Evolutionary conservation across 352 stramenopile species (phyloP).

Genomic region (Phytophthora colocasiae): DNA sequence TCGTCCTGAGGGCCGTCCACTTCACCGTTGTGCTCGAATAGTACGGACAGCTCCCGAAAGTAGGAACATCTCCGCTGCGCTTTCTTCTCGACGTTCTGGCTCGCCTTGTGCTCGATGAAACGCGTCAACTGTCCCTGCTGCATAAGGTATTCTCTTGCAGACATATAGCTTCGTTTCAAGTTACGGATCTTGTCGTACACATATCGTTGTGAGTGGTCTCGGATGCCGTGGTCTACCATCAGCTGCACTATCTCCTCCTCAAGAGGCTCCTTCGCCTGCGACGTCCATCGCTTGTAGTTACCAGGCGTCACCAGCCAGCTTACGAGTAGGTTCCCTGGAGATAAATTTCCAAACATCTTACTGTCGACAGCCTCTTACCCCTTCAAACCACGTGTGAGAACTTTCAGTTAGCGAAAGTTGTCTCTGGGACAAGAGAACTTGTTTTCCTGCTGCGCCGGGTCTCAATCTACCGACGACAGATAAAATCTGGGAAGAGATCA

Average conservation of each 20-base stretch:
- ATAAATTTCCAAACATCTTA: background rate
- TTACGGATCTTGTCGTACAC: constrained; percentile 10
- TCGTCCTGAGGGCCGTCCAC: too few species aligned
- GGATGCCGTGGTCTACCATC: background rate
- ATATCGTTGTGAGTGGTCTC: background rate
- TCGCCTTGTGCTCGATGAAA: background rate
- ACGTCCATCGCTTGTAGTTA: constrained; percentile 6
- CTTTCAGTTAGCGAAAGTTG: too few species aligned
- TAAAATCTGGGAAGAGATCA: too few species aligned
- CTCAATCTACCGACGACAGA: too few species aligned
- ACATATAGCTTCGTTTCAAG: background rate
- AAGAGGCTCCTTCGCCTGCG: background rate
- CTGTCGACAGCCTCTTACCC: background rate
- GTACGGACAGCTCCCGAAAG: background rate
- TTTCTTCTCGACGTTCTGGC: background rate
- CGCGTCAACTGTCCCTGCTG: background rate
- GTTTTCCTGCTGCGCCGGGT: too few species aligned
- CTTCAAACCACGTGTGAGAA: too few species aligned
- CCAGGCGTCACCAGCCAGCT: constrained; percentile 7
- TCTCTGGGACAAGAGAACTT: too few species aligned
- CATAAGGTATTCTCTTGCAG: background rate
- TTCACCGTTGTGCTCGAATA: background rate
- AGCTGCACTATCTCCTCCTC: constrained; percentile 1
- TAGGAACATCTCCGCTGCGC: background rate
- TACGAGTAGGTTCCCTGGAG: constrained; percentile 5